phyloP scores from a whole-genome alignment of 2,329 filamentous ascomycete species.

The Blastomyces parvus region DNA sequence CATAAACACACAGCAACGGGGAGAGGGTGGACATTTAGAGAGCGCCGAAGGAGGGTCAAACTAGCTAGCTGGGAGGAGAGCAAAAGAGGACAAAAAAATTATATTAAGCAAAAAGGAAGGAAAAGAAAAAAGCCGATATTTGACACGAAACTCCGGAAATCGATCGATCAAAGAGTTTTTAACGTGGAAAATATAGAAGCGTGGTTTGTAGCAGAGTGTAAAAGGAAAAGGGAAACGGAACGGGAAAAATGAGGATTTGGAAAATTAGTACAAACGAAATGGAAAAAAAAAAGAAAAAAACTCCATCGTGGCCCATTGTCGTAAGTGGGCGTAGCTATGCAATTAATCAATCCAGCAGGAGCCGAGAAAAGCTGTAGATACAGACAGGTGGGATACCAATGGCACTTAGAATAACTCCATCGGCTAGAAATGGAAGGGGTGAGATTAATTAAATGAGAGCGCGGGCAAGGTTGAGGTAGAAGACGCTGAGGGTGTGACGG shows the following conservation, averaged over 20 bases:
- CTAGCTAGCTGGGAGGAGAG: not conserved
- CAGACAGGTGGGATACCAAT: constrained; percentile 5
- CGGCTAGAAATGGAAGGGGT: constrained; percentile 1
- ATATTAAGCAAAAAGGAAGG: not conserved
- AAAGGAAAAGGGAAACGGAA: not conserved
- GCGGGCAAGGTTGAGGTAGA: constrained; percentile 3
- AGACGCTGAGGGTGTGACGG: not conserved
- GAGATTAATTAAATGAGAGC: constrained; percentile 3
- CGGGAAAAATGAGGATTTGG: not conserved
- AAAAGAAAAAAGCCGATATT: not conserved
- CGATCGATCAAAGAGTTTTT: not conserved
- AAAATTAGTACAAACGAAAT: not conserved
- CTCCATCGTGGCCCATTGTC: constrained; percentile 16
- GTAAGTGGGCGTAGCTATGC: constrained; percentile 14
- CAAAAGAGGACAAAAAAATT: not conserved
- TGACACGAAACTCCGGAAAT: constrained; percentile 2
- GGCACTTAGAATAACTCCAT: constrained; percentile 9
- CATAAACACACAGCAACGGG: not conserved
- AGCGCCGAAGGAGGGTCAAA: not conserved
- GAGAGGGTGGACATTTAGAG: not conserved
- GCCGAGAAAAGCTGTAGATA: constrained; percentile 8
- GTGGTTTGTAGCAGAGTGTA: not conserved
- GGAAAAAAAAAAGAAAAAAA: constrained; percentile 3
- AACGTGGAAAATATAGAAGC: not conserved
- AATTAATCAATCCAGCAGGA: constrained; percentile 12